Evolutionary conservation across 768 basidiomycete species (phyloP).

Genomic region (Ramaria sp.): DNA sequence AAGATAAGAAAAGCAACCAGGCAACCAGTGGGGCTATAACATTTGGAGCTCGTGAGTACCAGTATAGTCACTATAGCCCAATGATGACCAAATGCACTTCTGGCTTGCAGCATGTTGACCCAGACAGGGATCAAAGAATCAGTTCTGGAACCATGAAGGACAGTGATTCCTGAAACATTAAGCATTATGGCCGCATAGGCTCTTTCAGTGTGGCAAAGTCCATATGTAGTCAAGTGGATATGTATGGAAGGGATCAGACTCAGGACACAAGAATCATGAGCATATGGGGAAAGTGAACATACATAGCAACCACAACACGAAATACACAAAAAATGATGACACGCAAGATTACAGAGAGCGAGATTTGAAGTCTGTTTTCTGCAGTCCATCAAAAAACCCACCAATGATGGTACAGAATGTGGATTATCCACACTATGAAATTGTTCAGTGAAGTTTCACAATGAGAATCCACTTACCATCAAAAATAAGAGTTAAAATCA

Average conservation of each 20-base stretch:
- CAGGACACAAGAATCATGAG: background rate
- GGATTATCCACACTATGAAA: background rate
- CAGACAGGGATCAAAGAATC: too few species aligned
- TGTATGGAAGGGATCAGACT: background rate
- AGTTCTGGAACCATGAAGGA: too few species aligned
- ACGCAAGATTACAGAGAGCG: too few species aligned
- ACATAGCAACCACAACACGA: background rate
- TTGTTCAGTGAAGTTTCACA: background rate
- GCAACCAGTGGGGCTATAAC: background rate
- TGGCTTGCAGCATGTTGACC: background rate
- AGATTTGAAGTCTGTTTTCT: too few species aligned
- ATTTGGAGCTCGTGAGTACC: background rate
- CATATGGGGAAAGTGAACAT: background rate
- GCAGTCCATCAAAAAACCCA: background rate
- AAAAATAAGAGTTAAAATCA: background rate
- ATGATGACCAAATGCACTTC: background rate
- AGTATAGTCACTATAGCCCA: too few species aligned
- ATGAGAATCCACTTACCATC: too few species aligned
- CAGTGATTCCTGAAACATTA: too few species aligned
- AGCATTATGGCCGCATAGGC: too few species aligned
- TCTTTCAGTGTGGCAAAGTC: too few species aligned
- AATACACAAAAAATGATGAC: too few species aligned
- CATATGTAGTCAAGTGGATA: background rate
- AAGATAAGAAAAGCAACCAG: background rate
- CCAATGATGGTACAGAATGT: slow-evolving; percentile 1